A percentile compares a stretch with the other conserved stretches of the same genome.
These are phyloP conservation scores for Cucumis cinereus DNA, from an alignment of 306 rosid genomes.

Conservation along the genomic window DNA sequence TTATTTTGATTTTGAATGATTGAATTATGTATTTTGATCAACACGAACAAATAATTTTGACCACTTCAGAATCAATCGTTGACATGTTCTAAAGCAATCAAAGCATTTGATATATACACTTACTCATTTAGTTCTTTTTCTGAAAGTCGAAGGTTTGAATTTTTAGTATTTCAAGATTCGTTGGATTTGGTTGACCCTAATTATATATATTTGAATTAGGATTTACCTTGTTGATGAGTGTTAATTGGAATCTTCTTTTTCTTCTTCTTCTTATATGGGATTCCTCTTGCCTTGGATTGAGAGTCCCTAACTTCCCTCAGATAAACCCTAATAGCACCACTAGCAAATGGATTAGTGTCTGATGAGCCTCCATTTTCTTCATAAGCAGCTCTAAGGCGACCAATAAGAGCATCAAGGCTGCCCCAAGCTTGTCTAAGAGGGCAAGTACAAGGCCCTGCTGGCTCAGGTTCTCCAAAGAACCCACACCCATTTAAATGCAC, in stretches of 20 bases:
- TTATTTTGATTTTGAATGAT: too few species aligned
- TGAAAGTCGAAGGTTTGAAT: too few species aligned
- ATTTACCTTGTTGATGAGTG: neutral
- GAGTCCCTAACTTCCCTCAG: slow-evolving; percentile 42
- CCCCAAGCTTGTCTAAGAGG: slow-evolving; percentile 63
- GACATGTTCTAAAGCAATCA: too few species aligned
- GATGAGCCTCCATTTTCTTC: slow-evolving; percentile 49
- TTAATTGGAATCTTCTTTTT: slow-evolving; percentile 28
- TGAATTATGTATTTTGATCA: too few species aligned
- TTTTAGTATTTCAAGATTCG: too few species aligned
- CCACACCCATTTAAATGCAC: slow-evolving; percentile 44
- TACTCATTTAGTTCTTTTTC: neutral
- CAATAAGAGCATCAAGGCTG: slow-evolving; percentile 51
- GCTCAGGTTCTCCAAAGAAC: slow-evolving; percentile 46
- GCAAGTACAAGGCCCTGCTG: slow-evolving; percentile 45
- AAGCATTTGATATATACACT: too few species aligned
- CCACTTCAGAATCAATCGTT: too few species aligned
- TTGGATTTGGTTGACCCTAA: too few species aligned
- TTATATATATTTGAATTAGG: too few species aligned
- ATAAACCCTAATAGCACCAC: slow-evolving; percentile 28
- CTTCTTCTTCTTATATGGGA: slow-evolving; percentile 53
- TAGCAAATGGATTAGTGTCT: slow-evolving; percentile 43
- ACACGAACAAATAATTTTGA: too few species aligned
- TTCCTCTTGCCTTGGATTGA: slow-evolving; percentile 48
- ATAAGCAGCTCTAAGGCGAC: slow-evolving; percentile 48